Evolutionary conservation across 75 land plant species (phyloP), one percentile per base, ranked within the genome.

Genomic region (Cunninghamia lanceolata): DNA sequence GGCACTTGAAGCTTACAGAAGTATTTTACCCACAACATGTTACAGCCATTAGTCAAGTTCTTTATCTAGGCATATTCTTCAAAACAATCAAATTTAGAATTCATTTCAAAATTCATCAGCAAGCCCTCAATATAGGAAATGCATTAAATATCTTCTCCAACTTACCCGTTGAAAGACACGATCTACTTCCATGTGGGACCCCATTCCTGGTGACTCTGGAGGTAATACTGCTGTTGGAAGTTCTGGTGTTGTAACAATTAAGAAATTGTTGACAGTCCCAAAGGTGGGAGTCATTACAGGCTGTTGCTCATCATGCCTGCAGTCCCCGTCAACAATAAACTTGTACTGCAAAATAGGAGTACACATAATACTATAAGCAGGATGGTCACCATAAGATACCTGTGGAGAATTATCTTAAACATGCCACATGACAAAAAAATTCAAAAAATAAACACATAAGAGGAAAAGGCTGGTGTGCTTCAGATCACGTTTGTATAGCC

Each of bases 241-340:
- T 52, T 93, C 91, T 66, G 92, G 59, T 5, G 91, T 91, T 68
- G 82, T 86, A 8, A 94, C 88, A 42, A 93, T 46, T 9, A 93
- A 43, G 53, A 93, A 75, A 85, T 98, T 98, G 86, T 95, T 98
- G 75, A 94, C 99, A 56, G 88, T 92, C n/a, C 99, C 99, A 87
- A 87, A 88, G 76, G 88, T 85, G 73, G 93, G 89, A 70, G 85
- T 86, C 38, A 92, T 86, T 73, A 38, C 86, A 50, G 94, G 89
- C 85, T 93, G 93, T 43, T 89, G 74, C 42, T 95, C 94, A 89
- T 97, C 99, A 82, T 96, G 95, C 32, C 94, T 81, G 95, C 98
- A 97, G 84, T 97, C 95, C 35, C 99, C 99, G 90, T 97, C 99
- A 82, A 97, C 99, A 90, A 86, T 90, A 84, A 97, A 97, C 86